phyloP scores from a whole-genome alignment of 331 rosid genomes.

The Pyrus hybrid region DNA sequence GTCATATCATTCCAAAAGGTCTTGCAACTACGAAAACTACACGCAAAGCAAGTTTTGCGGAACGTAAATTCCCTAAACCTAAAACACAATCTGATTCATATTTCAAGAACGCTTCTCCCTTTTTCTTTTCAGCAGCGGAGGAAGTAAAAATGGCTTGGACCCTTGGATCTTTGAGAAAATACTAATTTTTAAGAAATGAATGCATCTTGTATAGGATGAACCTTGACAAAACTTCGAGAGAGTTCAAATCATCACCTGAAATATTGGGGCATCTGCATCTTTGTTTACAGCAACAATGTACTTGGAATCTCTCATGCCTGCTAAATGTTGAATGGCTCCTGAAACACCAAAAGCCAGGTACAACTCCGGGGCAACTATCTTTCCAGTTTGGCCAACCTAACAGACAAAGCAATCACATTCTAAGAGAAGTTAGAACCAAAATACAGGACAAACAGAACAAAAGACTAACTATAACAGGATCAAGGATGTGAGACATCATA shows the following conservation, averaged over 20 bases:
- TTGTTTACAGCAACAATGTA: conserved; percentile 92
- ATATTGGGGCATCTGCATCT: conserved; percentile 93
- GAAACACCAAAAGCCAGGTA: conserved; percentile 96
- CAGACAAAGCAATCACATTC: conserved; percentile 12
- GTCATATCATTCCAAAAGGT: background rate
- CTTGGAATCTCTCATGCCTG: conserved; percentile 97
- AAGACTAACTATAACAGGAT: background rate
- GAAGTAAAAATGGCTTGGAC: background rate
- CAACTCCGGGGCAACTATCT: conserved; percentile 89
- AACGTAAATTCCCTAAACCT: background rate
- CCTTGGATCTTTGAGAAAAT: background rate
- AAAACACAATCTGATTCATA: background rate
- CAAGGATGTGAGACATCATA: background rate
- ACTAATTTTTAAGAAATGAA: background rate
- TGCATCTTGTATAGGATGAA: background rate
- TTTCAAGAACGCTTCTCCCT: background rate
- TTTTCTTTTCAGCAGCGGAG: background rate
- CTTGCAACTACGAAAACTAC: background rate
- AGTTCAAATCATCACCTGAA: conserved; percentile 47
- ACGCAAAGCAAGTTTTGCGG: background rate
- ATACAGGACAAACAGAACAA: background rate
- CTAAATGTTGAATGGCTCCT: conserved; percentile 94
- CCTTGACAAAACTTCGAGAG: conserved; percentile 3
- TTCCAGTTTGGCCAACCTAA: conserved; percentile 98
- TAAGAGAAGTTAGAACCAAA: background rate